Percentiles rank a stretch among this genome's conserved stretches.
Evolutionary conservation across 495 filamentous ascomycete genomes (phyloP).

Genomic region (Aspergillus funiculosus): DNA sequence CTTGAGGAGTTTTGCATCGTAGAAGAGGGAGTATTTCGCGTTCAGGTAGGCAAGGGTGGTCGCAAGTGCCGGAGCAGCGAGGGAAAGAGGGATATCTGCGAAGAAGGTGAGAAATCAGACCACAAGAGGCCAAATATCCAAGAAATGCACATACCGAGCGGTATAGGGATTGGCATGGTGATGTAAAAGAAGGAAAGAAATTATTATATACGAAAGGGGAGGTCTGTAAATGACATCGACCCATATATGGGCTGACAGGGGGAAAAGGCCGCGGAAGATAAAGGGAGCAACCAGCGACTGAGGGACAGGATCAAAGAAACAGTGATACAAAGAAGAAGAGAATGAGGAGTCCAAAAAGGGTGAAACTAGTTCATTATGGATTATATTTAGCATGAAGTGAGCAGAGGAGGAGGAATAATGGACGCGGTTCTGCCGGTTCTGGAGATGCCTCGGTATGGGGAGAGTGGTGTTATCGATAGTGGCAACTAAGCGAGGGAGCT

Average conservation of each 20-base stretch:
- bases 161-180: constrained; percentile 3
- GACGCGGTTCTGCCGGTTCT: too few relatives aligned
- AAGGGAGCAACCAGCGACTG: background rate
- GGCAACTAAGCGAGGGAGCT: too few relatives aligned
- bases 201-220: background rate
- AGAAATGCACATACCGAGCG: background rate
- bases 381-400: too few relatives aligned
- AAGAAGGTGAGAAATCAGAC: background rate
- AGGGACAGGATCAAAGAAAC: background rate
- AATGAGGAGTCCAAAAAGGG: background rate
- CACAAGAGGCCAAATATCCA: too few relatives aligned
- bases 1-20: constrained; percentile 57
- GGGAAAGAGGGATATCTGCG: constrained; percentile 37
- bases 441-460: too few relatives aligned
- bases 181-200: background rate
- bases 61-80: constrained; percentile 60
- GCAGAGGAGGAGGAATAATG: too few relatives aligned
- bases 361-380: background rate
- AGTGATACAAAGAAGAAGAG: background rate
- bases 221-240: background rate
- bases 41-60: constrained; percentile 76
- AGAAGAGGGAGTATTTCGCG: constrained; percentile 59
- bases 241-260: background rate
- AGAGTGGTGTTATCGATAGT: too few relatives aligned
- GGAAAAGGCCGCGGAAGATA: too few relatives aligned